These are phyloP conservation scores for Sugiyamaella qingdaonensis DNA, from an alignment of 805 yeast genomes.

Conservation along the genomic window DNA sequence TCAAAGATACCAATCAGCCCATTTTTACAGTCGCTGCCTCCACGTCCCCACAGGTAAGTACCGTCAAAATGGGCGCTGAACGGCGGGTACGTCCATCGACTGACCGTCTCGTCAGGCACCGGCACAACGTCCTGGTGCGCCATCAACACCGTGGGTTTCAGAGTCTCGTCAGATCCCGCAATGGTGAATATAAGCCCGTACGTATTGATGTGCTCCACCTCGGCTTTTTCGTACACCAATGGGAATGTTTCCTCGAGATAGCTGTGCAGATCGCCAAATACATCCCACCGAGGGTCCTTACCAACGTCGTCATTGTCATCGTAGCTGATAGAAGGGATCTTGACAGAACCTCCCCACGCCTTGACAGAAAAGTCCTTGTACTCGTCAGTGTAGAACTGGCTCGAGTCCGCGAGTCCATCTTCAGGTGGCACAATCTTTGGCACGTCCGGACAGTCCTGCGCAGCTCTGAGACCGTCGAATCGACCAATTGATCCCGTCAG, in stretches of 20 bases:
- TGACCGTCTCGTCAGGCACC: slow-evolving; percentile 51
- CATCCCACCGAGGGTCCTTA: slow-evolving; percentile 49
- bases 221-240: slow-evolving; percentile 42
- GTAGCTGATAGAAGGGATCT: slow-evolving; percentile 58
- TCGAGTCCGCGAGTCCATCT: background rate
- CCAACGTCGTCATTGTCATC: slow-evolving; percentile 51
- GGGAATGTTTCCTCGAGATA: slow-evolving; percentile 57
- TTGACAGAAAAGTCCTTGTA: slow-evolving; percentile 16
- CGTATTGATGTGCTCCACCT: slow-evolving; percentile 53
- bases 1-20: slow-evolving; percentile 62
- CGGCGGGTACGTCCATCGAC: slow-evolving; percentile 65
- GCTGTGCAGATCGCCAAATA: slow-evolving; percentile 46
- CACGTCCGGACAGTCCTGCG: slow-evolving; percentile 3
- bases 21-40: slow-evolving; percentile 72
- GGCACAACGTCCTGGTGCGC: slow-evolving; percentile 87
- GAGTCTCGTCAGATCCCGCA: slow-evolving; percentile 46
- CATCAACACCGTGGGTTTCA: slow-evolving; percentile 64
- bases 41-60: slow-evolving; percentile 66
- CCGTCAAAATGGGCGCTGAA: slow-evolving; percentile 67
- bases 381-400: slow-evolving; percentile 17
- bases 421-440: slow-evolving; percentile 2
- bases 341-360: slow-evolving; percentile 49
- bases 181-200: slow-evolving; percentile 62
- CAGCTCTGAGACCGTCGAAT: background rate
- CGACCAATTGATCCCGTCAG: slow-evolving; percentile 52